Base-by-base conservation (phyloP, 164 flowering plant species). In the Liriodendron chinense region DNA sequence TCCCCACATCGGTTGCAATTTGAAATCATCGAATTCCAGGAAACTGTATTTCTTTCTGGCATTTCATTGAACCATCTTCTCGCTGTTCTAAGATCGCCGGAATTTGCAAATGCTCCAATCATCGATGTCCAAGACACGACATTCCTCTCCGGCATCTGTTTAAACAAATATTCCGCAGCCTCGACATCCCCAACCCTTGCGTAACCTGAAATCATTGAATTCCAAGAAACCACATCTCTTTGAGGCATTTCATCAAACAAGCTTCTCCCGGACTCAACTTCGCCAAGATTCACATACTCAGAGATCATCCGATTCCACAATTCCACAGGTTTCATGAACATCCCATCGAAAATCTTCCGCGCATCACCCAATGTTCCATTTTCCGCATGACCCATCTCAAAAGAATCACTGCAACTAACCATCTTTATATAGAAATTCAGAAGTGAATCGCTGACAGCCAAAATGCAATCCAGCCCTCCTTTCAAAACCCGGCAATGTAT, bases 1-100 rank as follows among this genome's bases (percentile, higher is more conserved):
- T 77, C 78, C 47, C 80, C 80, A 64, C 72, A 74, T 22, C 72
- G 77, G 64, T 69, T 71, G 78, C 81, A 85, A 68, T 81, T 65
- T 9, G 86, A 80, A 64, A 85, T 84, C 84, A 87, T 81, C 9
- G 82, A 80, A 75, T 81, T 85, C 88, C 90, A 87, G 34, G 90
- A 80, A 80, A 87, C 78, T 71, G 79, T 83, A 72, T 87, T 86
- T 71, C 77, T 87, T 26, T 73, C 50, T 7, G 74, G 80, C 74
- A 70, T 74, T 25, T 53, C 43, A 47, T 70, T 75, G 50, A 83
- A 85, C 47, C 77, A 63, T 28, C 20, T 75, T 73, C 83, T 79
- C 0, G 87, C 81, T 23, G 67, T 72, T 73, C 76, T 67, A 72
- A 84, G 67, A 49, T 79, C 65, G 20, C 83, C 84, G 20, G 84